These are phyloP conservation scores for Phylloboletellus chloephorus DNA, from an alignment of 1,284 basidiomycete species.

Conservation along the genomic window DNA sequence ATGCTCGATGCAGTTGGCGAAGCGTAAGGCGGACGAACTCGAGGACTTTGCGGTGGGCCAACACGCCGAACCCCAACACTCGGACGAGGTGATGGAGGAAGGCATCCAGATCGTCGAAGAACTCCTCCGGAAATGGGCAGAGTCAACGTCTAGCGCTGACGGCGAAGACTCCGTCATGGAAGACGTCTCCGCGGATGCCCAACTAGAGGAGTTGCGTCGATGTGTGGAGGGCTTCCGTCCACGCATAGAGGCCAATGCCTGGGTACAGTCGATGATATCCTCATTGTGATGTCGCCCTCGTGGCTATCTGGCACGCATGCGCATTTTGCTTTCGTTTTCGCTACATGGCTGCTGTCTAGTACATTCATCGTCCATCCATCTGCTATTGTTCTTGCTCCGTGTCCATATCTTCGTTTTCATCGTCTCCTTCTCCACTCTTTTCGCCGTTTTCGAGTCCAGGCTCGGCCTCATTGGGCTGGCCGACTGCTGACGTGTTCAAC, in stretches of 20 bases:
- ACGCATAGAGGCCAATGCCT: conserved; percentile 56
- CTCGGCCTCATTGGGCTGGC: conserved; percentile 3
- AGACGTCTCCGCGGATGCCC: conserved; percentile 46
- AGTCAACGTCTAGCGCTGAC: conserved; percentile 31
- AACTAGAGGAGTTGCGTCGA: conserved; percentile 61
- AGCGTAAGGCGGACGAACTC: conserved; percentile 91
- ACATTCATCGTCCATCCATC: conserved; percentile 9
- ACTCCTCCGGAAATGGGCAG: conserved; percentile 73
- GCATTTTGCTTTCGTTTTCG: conserved; percentile 5
- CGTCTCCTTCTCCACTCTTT: conserved; percentile 6
- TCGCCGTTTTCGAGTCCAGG: conserved; percentile 7
- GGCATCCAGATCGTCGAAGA: conserved; percentile 80
- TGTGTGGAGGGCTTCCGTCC: conserved; percentile 65
- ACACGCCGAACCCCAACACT: conserved; percentile 42
- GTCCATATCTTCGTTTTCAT: conserved; percentile 11
- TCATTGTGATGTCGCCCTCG: conserved; percentile 33
- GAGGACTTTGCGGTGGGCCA: conserved; percentile 79
- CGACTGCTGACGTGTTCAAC: neutral
- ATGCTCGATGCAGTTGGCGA: conserved; percentile 65
- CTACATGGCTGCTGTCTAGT: conserved; percentile 15
- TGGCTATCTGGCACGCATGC: neutral
- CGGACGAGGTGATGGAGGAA: conserved; percentile 63
- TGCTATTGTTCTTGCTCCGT: conserved; percentile 8
- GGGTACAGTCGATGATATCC: conserved; percentile 63
- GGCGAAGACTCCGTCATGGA: conserved; percentile 58